A percentile compares a stretch with the other conserved stretches of the same genome.
Evolutionary conservation across 306 rosid genomes (phyloP).

Genomic region (Rosa multiflora): DNA sequence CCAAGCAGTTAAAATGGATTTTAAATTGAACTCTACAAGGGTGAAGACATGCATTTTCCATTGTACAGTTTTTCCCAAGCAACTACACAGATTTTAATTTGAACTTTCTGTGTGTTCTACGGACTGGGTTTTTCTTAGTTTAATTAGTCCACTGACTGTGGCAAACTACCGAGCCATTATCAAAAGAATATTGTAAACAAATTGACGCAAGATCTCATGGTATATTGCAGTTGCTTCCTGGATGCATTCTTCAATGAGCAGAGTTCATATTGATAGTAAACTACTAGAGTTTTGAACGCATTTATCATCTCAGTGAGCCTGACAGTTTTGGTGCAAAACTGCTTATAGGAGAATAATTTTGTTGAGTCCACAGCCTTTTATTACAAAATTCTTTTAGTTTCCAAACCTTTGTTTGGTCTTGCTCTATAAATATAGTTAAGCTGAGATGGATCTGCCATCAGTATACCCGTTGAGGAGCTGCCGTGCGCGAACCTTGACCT

Average conservation of each 20-base stretch:
- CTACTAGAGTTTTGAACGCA: neutral
- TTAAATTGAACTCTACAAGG: neutral
- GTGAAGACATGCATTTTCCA: slow-evolving; percentile 16
- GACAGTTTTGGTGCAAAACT: neutral
- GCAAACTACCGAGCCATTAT: neutral
- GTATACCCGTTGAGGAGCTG: slow-evolving; percentile 45
- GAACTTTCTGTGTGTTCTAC: neutral
- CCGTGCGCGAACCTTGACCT: slow-evolving; percentile 68
- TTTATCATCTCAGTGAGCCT: neutral
- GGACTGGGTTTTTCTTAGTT: neutral
- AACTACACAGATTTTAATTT: neutral
- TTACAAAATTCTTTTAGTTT: neutral
- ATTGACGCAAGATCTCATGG: neutral
- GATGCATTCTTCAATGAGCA: neutral
- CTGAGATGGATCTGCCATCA: neutral
- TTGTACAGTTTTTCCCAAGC: slow-evolving; percentile 17
- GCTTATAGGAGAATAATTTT: neutral
- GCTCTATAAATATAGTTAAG: neutral
- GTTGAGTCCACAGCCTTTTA: neutral
- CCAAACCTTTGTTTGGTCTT: neutral
- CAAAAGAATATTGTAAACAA: neutral
- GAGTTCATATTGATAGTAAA: neutral
- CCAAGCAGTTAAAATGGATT: slow-evolving; percentile 7
- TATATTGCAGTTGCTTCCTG: neutral
- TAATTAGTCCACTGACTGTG: neutral